Base-by-base conservation (phyloP, 1,139 yeast species). In the Blastobotrys apis region DNA sequence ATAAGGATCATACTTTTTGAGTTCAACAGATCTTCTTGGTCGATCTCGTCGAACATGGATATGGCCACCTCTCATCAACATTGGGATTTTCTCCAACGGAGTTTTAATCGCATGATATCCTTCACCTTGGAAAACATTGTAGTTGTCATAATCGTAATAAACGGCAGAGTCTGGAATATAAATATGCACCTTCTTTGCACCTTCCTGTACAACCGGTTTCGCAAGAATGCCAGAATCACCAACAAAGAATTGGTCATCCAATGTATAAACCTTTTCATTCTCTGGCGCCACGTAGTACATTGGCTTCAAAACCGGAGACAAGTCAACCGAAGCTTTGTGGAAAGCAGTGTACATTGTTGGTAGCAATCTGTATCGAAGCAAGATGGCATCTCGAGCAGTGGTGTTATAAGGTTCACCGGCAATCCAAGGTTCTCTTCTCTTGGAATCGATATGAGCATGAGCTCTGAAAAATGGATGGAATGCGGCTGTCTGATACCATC, bases 401-500 rank as follows among this genome's bases (percentile, higher is more conserved):
- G 77, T 68, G n/a, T 82, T 78, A 55, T 76, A 80, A 3, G 92
- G 90, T 25, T 80, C 94, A 2, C 85, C 85, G 1, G 84, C 74
- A 39, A 90, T 65, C 81, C 90, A 92, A 1, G 98, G 98, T 59
- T 92, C 99, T 50, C 97, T 76, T 64, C 97, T 78, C 58, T 84
- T 74, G 1, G 97, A 74, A 63, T 92, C 97, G 47, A 90, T 84
- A 67, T 94, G 97, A 0, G 97, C 97, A 67, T 92, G 99, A 0
- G 84, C 97, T 59, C 98, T 74, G 71, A 92, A 90, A 59, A 92
- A 94, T 34, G 98, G 98, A 64, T 90, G 90, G 81, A 94, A 92
- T 21, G 85, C 78, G 48, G 96, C 98, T 1, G 95, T 75, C 64
- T 92, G 98, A 63, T 90, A 90, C 98, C 98, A 92, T 57, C 99